These are phyloP conservation scores for Saitoella complicata DNA, from an alignment of 805 yeast genomes.

Conservation along the genomic window DNA sequence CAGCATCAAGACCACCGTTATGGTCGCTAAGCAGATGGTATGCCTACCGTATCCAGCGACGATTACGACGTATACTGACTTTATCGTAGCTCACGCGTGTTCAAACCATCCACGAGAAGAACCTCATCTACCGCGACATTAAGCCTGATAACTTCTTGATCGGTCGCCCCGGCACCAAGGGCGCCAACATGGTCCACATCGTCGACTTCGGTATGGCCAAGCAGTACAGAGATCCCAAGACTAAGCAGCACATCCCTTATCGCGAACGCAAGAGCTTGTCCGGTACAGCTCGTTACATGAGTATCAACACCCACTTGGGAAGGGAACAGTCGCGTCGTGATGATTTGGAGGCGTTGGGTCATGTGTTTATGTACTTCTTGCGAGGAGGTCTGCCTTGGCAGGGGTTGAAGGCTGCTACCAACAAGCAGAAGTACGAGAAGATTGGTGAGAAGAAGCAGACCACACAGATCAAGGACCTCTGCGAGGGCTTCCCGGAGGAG, in stretches of 20 bases:
- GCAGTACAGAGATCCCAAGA: slow-evolving; percentile 90
- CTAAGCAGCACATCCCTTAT: slow-evolving; percentile 90
- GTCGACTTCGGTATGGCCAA: slow-evolving; percentile 99
- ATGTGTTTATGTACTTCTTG: slow-evolving; percentile 86
- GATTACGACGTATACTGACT: background rate
- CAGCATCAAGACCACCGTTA: slow-evolving; percentile 73
- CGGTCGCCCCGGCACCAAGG: slow-evolving; percentile 72
- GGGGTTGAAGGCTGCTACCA: slow-evolving; percentile 94
- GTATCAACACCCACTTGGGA: slow-evolving; percentile 92
- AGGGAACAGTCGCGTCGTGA: slow-evolving; percentile 94
- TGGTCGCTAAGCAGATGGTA: slow-evolving; percentile 90
- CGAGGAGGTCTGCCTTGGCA: slow-evolving; percentile 98
- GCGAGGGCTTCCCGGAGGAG: slow-evolving; percentile 80
- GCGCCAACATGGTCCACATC: slow-evolving; percentile 71
- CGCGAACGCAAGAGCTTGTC: slow-evolving; percentile 88
- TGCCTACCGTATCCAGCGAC: background rate
- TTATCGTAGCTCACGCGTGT: slow-evolving; percentile 34
- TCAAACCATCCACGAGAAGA: slow-evolving; percentile 74
- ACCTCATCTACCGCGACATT: slow-evolving; percentile 87
- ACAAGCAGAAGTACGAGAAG: slow-evolving; percentile 92
- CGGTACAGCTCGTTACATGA: slow-evolving; percentile 98
- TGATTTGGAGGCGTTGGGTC: slow-evolving; percentile 91
- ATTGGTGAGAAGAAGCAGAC: slow-evolving; percentile 92
- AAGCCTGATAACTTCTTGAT: slow-evolving; percentile 94
- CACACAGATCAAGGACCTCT: slow-evolving; percentile 70